Conservation (phyloP, 148 eudicot genomes). For the Chenopodium berlandieri region DNA sequence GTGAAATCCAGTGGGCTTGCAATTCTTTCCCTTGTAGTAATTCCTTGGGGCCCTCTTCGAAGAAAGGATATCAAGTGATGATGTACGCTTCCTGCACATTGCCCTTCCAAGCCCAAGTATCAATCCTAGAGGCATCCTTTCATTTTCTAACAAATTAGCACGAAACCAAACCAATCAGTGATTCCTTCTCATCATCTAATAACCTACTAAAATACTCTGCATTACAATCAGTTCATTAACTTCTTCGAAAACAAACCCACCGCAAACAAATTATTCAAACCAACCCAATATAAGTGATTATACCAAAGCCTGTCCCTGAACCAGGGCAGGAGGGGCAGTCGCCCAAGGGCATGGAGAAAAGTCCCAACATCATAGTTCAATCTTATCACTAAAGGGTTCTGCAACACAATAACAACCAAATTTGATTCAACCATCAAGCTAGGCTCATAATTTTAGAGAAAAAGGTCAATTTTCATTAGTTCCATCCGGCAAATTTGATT, state of each 20-base stretch:
- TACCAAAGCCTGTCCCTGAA: too few species aligned
- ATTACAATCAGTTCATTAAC: neutral
- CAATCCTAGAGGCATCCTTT: slow-evolving; percentile 63
- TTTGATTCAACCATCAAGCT: too few species aligned
- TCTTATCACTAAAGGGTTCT: too few species aligned
- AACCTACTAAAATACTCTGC: neutral
- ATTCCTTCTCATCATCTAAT: neutral
- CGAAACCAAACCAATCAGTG: neutral
- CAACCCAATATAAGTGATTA: too few species aligned
- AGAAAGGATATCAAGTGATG: slow-evolving; percentile 50
- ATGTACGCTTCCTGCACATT: slow-evolving; percentile 69
- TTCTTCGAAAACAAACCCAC: neutral
- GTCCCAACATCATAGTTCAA: too few species aligned
- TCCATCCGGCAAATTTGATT: too few species aligned
- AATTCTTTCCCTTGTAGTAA: slow-evolving; percentile 93
- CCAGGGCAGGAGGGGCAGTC: too few species aligned
- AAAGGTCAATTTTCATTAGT: too few species aligned
- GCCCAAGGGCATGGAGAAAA: too few species aligned
- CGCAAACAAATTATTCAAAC: too few species aligned
- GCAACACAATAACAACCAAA: too few species aligned
- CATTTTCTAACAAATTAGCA: slow-evolving; percentile 4
- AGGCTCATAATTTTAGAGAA: too few species aligned
- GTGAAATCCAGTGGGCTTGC: slow-evolving; percentile 97
- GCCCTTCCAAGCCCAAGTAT: slow-evolving; percentile 74
- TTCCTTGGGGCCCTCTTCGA: neutral